These are phyloP conservation scores for Pinus taeda DNA, from an alignment of 75 land plant species.

Conservation along the genomic window DNA sequence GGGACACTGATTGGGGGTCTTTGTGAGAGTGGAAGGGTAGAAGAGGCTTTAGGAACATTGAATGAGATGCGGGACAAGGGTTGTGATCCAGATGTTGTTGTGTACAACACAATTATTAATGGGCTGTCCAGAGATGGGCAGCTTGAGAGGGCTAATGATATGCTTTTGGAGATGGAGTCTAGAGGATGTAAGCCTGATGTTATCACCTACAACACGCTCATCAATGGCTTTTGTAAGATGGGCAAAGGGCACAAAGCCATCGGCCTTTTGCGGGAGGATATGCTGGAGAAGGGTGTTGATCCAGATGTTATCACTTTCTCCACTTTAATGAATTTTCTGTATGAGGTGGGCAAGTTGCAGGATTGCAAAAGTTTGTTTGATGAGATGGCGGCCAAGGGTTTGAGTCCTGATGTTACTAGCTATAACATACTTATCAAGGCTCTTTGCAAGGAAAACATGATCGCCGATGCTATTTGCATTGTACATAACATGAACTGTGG, in stretches of 20 bases:
- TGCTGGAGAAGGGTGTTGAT: background rate
- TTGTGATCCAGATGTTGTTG: slow-evolving; percentile 12
- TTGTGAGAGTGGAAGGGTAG: background rate
- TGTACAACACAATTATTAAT: slow-evolving; percentile 31
- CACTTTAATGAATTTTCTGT: background rate
- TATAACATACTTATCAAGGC: background rate
- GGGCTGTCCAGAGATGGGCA: slow-evolving; percentile 2
- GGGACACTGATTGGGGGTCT: background rate
- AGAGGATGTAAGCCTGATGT: background rate
- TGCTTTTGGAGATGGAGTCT: background rate
- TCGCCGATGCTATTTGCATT: background rate
- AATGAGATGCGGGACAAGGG: slow-evolving; percentile 5
- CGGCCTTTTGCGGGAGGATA: background rate
- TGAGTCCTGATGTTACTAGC: background rate
- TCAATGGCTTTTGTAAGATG: background rate
- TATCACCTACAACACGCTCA: slow-evolving; percentile 6
- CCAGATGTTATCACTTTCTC: slow-evolving; percentile 2
- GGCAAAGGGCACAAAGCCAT: background rate
- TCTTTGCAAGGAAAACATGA: background rate
- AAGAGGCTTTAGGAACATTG: background rate
- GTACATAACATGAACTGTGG: background rate
- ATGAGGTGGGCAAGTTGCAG: background rate
- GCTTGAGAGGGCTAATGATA: background rate
- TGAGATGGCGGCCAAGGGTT: background rate
- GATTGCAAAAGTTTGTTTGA: background rate